These are phyloP conservation scores for Claviceps quebecensis DNA, from an alignment of 2,329 filamentous ascomycete species.

Conservation along the genomic window DNA sequence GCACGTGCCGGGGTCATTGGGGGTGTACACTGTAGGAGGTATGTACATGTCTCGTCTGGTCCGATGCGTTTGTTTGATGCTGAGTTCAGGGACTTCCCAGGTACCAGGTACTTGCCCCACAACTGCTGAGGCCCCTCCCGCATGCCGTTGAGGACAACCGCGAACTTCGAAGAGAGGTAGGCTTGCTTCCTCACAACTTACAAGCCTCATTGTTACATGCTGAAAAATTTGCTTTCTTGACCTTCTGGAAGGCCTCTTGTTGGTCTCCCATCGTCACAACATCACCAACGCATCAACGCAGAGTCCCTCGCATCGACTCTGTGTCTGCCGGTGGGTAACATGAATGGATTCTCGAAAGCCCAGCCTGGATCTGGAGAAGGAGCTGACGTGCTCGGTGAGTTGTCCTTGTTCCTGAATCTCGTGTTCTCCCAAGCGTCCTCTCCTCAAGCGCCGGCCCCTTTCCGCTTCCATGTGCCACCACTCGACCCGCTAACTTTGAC, in stretches of 20 bases:
- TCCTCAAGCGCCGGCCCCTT: slow-evolving; percentile 4
- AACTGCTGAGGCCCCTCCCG: neutral
- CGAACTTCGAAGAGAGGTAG: neutral
- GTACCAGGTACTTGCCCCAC: neutral
- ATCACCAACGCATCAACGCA: neutral
- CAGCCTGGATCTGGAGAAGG: slow-evolving; percentile 68
- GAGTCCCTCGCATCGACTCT: neutral
- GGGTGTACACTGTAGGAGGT: no score
- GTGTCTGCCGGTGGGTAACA: slow-evolving; percentile 9
- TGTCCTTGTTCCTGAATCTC: neutral
- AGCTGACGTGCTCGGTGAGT: slow-evolving; percentile 85
- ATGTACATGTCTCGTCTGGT: no score
- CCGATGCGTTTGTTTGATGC: no score
- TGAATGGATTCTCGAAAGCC: slow-evolving; percentile 38
- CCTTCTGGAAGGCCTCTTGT: no score
- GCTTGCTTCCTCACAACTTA: neutral
- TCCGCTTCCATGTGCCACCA: neutral
- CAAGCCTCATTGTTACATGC: neutral
- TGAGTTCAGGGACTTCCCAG: no score
- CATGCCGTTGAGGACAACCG: neutral
- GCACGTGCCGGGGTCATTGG: no score
- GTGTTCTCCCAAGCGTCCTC: slow-evolving; percentile 11
- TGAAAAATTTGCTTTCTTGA: neutral
- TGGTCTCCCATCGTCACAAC: neutral
- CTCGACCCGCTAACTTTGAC: neutral